These are phyloP conservation scores for Penicillium paradoxum DNA, from an alignment of 495 filamentous ascomycete genomes.

Conservation along the genomic window DNA sequence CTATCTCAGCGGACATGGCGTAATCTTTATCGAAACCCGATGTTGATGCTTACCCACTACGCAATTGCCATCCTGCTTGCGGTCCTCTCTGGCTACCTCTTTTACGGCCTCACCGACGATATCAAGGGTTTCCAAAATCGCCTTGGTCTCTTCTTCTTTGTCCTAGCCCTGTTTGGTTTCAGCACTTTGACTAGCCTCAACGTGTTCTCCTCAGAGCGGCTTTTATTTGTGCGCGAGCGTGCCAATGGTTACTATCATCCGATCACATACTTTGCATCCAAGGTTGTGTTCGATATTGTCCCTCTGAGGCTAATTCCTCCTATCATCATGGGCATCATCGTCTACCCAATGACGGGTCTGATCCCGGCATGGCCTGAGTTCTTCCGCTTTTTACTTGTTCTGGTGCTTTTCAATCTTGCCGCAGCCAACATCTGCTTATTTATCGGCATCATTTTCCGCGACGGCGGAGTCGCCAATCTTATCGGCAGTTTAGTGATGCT, in stretches of 20 bases:
- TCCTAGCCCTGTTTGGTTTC: constrained; percentile 93
- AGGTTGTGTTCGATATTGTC: constrained; percentile 92
- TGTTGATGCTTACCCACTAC: constrained; percentile 98
- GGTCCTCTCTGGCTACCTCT: constrained; percentile 89
- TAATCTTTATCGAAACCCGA: constrained; percentile 95
- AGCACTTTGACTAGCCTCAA: constrained; percentile 89
- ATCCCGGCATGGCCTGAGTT: constrained; percentile 80
- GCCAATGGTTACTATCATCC: constrained; percentile 98
- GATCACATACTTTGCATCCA: constrained; percentile 91
- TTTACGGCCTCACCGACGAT: constrained; percentile 92
- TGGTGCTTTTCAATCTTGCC: constrained; percentile 94
- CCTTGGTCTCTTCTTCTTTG: constrained; percentile 97
- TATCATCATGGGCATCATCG: constrained; percentile 91
- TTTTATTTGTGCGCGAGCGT: constrained; percentile 88
- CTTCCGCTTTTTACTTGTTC: constrained; percentile 81
- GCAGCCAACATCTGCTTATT: constrained; percentile 91
- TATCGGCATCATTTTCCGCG: constrained; percentile 91
- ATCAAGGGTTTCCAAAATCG: constrained; percentile 98
- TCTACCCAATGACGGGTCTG: constrained; percentile 98
- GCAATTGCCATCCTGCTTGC: constrained; percentile 95
- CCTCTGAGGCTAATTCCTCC: constrained; percentile 91
- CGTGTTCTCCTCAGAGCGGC: constrained; percentile 87
- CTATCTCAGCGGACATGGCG: constrained; percentile 90
- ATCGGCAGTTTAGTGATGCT: constrained; percentile 97
- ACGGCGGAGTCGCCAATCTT: constrained; percentile 87